A percentile compares a stretch with the other conserved stretches of the same genome.
phyloP scores from a whole-genome alignment of 129 eudicot genomes.

The Saposhnikovia divaricata region DNA sequence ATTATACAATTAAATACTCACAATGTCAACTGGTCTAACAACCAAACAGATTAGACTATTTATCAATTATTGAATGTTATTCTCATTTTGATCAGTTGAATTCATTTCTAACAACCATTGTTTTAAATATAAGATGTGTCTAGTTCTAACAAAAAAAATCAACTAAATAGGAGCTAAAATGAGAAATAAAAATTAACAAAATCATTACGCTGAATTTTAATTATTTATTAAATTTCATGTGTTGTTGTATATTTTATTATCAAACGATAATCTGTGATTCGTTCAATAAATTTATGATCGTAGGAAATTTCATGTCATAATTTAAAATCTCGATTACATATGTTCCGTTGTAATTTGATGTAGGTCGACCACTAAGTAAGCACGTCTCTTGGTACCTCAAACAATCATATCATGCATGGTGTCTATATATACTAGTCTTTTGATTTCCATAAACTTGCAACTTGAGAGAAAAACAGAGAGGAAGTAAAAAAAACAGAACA shows the following conservation, averaged over 20 bases:
- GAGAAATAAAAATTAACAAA: no score
- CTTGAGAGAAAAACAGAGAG: neutral
- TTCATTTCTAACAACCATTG: neutral
- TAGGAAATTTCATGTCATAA: no score
- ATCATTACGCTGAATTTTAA: no score
- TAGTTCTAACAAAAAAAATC: no score
- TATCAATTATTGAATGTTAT: neutral
- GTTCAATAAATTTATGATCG: no score
- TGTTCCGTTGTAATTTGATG: neutral
- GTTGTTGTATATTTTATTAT: no score
- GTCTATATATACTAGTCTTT: neutral
- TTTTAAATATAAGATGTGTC: no score
- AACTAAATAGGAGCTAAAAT: no score
- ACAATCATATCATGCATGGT: neutral
- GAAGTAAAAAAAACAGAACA: neutral
- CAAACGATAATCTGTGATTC: no score
- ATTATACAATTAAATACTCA: no score
- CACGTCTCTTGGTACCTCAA: neutral
- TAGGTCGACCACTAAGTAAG: neutral
- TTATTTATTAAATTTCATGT: no score
- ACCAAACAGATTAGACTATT: neutral
- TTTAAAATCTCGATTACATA: no score
- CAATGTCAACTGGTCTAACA: neutral
- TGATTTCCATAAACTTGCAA: neutral
- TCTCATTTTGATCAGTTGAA: neutral